Conservation (phyloP, 768 basidiomycete genomes). For the Fomitopsis serialis region DNA sequence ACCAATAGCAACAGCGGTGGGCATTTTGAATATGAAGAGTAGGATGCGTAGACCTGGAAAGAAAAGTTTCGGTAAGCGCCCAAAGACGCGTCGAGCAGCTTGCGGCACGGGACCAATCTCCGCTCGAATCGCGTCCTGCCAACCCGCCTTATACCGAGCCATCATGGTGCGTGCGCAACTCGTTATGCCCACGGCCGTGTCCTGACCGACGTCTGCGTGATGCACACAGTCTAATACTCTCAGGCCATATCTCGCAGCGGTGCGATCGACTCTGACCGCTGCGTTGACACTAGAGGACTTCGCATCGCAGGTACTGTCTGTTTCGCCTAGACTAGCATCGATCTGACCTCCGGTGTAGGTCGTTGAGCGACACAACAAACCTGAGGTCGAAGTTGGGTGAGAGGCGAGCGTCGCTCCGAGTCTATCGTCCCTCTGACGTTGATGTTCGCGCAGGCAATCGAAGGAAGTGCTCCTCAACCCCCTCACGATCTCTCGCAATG, state of each 20-base stretch:
- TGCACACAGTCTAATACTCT: constrained; percentile 80
- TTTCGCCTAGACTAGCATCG: too few relatives aligned
- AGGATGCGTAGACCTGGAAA: constrained; percentile 6
- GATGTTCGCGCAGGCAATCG: constrained; percentile 55
- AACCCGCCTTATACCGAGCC: not conserved
- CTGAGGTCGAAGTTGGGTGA: constrained; percentile 87
- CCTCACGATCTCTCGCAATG: constrained; percentile 91
- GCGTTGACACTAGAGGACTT: constrained; percentile 97
- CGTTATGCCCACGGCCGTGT: not conserved
- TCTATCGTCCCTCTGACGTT: not conserved
- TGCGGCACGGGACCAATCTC: constrained; percentile 13
- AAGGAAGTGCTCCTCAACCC: constrained; percentile 94
- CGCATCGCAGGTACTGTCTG: constrained; percentile 76
- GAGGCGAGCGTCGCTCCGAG: constrained; percentile 2
- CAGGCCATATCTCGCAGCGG: constrained; percentile 92
- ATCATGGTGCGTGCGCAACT: constrained; percentile 12
- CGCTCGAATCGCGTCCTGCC: constrained; percentile 12
- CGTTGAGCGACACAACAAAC: constrained; percentile 96
- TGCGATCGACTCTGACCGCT: constrained; percentile 94
- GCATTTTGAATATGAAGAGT: constrained; percentile 35
- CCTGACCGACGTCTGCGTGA: not conserved
- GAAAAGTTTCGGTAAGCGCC: constrained; percentile 11
- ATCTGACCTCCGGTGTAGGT: constrained; percentile 46
- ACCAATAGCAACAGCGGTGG: constrained; percentile 68
- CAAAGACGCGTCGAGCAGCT: constrained; percentile 11